Evolutionary conservation across 192 early-diverging fungal species (phyloP), one percentile per base, ranked within the genome.

Genomic region (Coemansia aciculifera): DNA sequence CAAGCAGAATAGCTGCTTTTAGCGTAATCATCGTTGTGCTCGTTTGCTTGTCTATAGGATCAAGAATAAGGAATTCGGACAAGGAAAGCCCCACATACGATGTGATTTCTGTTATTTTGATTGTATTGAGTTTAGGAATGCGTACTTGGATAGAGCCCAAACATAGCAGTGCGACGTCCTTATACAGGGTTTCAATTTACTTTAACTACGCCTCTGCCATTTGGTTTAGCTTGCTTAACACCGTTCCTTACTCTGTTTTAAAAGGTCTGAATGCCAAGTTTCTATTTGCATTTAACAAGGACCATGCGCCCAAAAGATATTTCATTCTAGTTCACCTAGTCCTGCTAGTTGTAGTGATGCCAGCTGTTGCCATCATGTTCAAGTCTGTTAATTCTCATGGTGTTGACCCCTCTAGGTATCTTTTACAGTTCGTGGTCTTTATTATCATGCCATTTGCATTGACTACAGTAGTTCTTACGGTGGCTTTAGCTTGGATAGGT

Each of bases 131-230:
- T 39, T 40, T 69, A 37, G 68, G 32, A 5, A 38, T 75, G 46
- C 73, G 73, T 2, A 34, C 57, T 29, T 37, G 42, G n/a, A 3
- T 75, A 5, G n/a, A 36, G 5, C 38, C 17, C 13, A 29, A 49
- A n/a, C 8, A 21, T 1, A 36, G 17, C 44, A 49, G 60, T 46
- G 13, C 46, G 10, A 34, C 21, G 0, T 38, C 34, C 0, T 11
- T 62, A 1, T 75, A 75, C 59, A 69, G 69, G 40, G 67, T 59
- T 1, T 75, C 73, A 2, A 27, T 75, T 21, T 65, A 66, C 38
- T 69, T 69, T 40, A 59, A 75, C 54, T 64, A 76, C 64, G 43
- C 48, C n/a, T 60, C 68, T 3, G 74, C 54, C 4, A 67, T 76
- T 38, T 56, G 23, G 52, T 56, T 32, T 15, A n/a, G 15, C 5